A percentile compares a stretch with the other conserved stretches of the same genome.
Conservation (phyloP, 1,284 basidiomycete genomes). For the Ceratobasidium sp. region DNA sequence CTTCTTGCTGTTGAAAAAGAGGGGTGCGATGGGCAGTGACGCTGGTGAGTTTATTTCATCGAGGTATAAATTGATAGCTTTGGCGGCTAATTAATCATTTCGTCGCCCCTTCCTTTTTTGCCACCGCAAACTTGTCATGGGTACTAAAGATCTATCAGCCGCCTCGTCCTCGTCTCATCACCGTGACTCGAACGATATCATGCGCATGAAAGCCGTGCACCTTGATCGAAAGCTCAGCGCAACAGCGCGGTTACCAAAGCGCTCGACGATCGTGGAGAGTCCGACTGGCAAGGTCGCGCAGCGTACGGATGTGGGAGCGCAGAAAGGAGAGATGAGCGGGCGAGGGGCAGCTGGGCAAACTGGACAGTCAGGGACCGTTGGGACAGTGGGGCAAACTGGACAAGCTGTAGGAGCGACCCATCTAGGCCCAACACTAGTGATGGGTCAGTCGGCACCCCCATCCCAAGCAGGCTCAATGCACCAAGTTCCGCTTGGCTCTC, state of each 20-base stretch:
- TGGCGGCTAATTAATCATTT: neutral
- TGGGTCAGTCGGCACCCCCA: slow-evolving; percentile 19
- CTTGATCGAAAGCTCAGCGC: slow-evolving; percentile 95
- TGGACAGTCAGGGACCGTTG: slow-evolving; percentile 49
- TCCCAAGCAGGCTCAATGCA: slow-evolving; percentile 33
- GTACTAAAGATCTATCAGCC: slow-evolving; percentile 5
- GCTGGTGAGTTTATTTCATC: neutral
- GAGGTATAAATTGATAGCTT: neutral
- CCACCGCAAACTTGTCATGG: neutral
- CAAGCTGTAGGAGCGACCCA: slow-evolving; percentile 55
- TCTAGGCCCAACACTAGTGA: slow-evolving; percentile 44
- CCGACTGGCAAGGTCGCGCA: slow-evolving; percentile 91
- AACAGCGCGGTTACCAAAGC: slow-evolving; percentile 89
- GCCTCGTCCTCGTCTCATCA: slow-evolving; percentile 61
- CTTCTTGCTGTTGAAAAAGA: slow-evolving; percentile 89
- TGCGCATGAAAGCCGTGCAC: slow-evolving; percentile 92
- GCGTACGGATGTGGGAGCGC: slow-evolving; percentile 61
- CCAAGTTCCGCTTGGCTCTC: neutral
- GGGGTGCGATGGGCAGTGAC: slow-evolving; percentile 83
- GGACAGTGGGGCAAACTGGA: slow-evolving; percentile 40
- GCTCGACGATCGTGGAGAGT: slow-evolving; percentile 95
- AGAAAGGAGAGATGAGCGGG: neutral
- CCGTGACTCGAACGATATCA: slow-evolving; percentile 88
- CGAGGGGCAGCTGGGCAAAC: neutral
- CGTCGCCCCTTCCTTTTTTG: neutral